Conservation (phyloP, 1,284 basidiomycete genomes). For the Termitomyces sp. region DNA sequence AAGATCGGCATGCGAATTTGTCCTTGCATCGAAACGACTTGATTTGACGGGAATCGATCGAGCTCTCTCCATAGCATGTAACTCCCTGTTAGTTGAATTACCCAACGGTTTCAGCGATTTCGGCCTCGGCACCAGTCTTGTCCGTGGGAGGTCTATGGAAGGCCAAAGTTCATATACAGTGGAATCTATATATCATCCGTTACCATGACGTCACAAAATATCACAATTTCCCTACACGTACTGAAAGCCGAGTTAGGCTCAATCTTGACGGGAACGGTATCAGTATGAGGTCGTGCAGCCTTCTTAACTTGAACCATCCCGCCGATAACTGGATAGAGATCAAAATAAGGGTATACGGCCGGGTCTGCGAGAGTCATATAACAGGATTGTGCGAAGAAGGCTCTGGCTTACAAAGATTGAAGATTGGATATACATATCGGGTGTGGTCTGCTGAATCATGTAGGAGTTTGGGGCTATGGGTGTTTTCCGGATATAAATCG, state of each 20-base stretch:
- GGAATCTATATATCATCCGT: conserved; percentile 19
- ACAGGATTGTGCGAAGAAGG: neutral
- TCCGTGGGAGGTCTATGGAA: conserved; percentile 6
- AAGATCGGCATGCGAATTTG: conserved; percentile 24
- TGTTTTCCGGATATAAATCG: neutral
- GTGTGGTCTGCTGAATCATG: neutral
- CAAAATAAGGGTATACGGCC: conserved; percentile 26
- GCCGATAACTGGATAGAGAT: conserved; percentile 23
- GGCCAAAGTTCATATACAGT: conserved; percentile 31
- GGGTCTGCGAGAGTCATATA: conserved; percentile 20
- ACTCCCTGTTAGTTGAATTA: conserved; percentile 31
- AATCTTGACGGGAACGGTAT: neutral
- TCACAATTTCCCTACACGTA: conserved; percentile 23
- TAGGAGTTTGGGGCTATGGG: too few relatives aligned
- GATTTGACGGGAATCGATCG: conserved; percentile 15
- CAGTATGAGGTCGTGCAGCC: neutral
- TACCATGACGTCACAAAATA: neutral
- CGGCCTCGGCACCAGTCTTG: conserved; percentile 4
- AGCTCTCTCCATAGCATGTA: conserved; percentile 33
- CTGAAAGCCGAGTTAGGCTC: conserved; percentile 23
- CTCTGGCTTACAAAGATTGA: conserved; percentile 19
- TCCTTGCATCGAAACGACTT: neutral
- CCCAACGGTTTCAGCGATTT: neutral
- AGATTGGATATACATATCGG: conserved; percentile 6
- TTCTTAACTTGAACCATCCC: neutral